phyloP scores from a whole-genome alignment of 495 filamentous ascomycete genomes.

The Penicillium maclennaniae region DNA sequence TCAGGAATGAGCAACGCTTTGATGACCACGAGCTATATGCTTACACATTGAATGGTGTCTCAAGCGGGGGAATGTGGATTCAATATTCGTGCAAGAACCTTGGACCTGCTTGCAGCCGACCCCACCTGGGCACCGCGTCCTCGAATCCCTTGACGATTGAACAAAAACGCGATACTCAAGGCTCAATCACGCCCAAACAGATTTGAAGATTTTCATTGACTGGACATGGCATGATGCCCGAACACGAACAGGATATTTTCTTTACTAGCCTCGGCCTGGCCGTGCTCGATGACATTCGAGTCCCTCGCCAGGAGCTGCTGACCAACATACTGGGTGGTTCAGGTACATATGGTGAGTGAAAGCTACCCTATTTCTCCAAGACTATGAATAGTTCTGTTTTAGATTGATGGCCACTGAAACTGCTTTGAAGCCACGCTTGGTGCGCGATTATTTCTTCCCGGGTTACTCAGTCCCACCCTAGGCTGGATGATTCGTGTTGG shows the following conservation, averaged over 20 bases:
- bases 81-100: no score
- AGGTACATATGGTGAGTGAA: conserved; percentile 30
- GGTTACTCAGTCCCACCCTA: conserved; percentile 39
- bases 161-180: no score
- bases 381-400: no score
- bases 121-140: no score
- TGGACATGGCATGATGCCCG: not conserved
- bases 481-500: conserved; percentile 84
- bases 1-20: no score
- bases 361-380: not conserved
- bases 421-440: conserved; percentile 29
- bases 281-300: conserved; percentile 34
- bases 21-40: no score
- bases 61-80: no score
- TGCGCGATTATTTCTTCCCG: conserved; percentile 25
- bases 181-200: no score
- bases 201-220: no score
- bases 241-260: conserved; percentile 9
- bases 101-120: no score
- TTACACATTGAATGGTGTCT: no score
- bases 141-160: no score
- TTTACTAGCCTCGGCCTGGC: conserved; percentile 34
- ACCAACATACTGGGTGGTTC: conserved; percentile 34
- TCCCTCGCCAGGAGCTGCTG: conserved; percentile 18
- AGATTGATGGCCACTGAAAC: not conserved